These are phyloP conservation scores for Crucibulum laeve DNA, from an alignment of 768 basidiomycete genomes.

Conservation along the genomic window DNA sequence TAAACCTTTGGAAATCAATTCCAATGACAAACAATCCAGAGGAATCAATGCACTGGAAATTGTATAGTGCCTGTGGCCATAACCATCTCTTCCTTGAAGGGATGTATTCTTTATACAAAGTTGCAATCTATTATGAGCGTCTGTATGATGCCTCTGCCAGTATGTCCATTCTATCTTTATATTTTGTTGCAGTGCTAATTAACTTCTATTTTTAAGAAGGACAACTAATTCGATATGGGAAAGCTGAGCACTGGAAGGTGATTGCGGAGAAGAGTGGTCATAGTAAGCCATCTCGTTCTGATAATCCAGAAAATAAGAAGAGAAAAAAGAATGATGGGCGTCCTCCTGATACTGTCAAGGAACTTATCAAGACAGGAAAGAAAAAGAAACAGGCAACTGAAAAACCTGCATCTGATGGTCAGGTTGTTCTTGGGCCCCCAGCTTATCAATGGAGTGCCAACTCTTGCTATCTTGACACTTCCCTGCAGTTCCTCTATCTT, in stretches of 20 bases:
- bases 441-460: not conserved
- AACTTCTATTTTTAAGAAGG: conserved; percentile 12
- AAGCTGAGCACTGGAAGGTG: conserved; percentile 20
- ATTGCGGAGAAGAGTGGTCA: conserved; percentile 9
- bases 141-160: conserved; percentile 7
- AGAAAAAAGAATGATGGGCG: conserved; percentile 20
- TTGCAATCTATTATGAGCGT: conserved; percentile 16
- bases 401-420: not conserved
- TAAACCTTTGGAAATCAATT: conserved; percentile 2
- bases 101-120: conserved; percentile 5
- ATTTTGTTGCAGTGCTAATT: too few relatives aligned
- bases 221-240: conserved; percentile 15
- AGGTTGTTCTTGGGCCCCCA: not conserved
- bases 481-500: not conserved
- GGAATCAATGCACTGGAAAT: conserved; percentile 8
- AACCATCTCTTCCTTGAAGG: conserved; percentile 18
- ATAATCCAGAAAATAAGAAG: conserved; percentile 4
- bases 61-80: conserved; percentile 2
- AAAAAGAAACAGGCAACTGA: not conserved
- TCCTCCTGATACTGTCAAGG: conserved; percentile 1
- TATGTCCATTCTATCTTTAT: conserved; percentile 5
- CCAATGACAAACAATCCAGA: conserved; percentile 4
- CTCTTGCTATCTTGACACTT: not conserved
- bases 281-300: conserved; percentile 15
- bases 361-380: not conserved